A percentile compares a stretch with the other conserved stretches of the same genome.
Evolutionary conservation across 2,329 filamentous ascomycete species (phyloP).

Genomic region (Pseudogymnoascus sp.): DNA sequence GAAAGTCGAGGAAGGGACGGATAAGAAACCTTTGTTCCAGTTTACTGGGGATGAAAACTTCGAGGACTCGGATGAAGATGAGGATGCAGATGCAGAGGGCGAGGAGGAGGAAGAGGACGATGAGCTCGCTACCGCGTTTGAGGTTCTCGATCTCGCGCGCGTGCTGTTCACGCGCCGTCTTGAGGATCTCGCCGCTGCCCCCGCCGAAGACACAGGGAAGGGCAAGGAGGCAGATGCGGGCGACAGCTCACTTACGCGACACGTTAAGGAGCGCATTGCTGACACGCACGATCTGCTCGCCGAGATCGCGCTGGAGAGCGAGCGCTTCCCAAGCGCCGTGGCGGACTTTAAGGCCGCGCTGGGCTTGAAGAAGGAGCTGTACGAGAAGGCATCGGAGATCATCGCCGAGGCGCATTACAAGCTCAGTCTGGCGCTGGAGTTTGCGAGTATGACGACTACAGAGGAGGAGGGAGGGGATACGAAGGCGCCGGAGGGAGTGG

Average conservation of each 20-base stretch:
- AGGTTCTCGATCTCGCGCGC: constrained; percentile 74
- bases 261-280: constrained; percentile 76
- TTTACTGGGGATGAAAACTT: constrained; percentile 94
- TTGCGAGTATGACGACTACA: constrained; percentile 67
- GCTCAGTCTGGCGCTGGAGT: constrained; percentile 88
- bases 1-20: constrained; percentile 33
- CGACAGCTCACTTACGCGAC: constrained; percentile 36
- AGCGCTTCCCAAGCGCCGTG: constrained; percentile 81
- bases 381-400: constrained; percentile 71
- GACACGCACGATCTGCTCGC: constrained; percentile 91
- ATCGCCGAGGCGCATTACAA: constrained; percentile 96
- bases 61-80: constrained; percentile 65
- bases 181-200: constrained; percentile 27
- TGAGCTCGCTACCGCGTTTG: constrained; percentile 71
- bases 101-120: constrained; percentile 56
- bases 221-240: constrained; percentile 35
- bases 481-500: constrained; percentile 32
- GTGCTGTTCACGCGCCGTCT: constrained; percentile 54
- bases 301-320: constrained; percentile 95
- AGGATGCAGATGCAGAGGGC: constrained; percentile 19
- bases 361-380: constrained; percentile 69
- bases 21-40: constrained; percentile 76
- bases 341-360: constrained; percentile 72
- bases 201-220: constrained; percentile 36
- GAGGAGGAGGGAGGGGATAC: constrained; percentile 42